A percentile compares a stretch with the other conserved stretches of the same genome.
These are phyloP conservation scores for Fusarium tupiense DNA, from an alignment of 2,329 filamentous ascomycete species.

Conservation along the genomic window DNA sequence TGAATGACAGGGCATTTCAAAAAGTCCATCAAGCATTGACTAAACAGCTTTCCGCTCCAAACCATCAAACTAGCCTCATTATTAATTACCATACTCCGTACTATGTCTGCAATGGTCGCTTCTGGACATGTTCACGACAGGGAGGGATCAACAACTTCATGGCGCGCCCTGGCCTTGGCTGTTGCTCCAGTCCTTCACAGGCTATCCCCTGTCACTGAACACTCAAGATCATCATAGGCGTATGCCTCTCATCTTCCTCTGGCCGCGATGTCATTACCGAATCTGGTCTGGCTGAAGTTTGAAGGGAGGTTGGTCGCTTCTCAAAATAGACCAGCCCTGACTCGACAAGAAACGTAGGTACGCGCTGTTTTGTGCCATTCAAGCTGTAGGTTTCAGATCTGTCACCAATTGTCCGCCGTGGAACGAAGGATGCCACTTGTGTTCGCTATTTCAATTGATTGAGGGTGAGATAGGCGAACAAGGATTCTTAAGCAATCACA, in stretches of 20 bases:
- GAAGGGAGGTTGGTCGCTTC: not conserved
- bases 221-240: not conserved
- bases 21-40: slow-evolving; percentile 29
- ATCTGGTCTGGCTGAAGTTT: not conserved
- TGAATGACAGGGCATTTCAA: slow-evolving; percentile 22
- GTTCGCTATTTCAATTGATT: not conserved
- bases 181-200: not conserved
- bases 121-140: not conserved
- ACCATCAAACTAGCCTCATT: slow-evolving; percentile 17
- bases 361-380: not conserved
- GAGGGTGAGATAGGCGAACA: slow-evolving; percentile 3
- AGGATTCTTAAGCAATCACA: not conserved
- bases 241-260: not conserved
- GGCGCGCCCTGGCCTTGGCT: not conserved
- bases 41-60: not conserved
- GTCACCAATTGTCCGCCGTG: not conserved
- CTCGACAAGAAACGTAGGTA: not conserved
- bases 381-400: not conserved
- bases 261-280: slow-evolving; percentile 1
- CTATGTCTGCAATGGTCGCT: not conserved
- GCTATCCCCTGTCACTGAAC: not conserved
- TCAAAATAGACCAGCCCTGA: slow-evolving; percentile 2
- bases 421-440: not conserved
- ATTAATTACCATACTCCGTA: not conserved
- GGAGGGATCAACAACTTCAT: not conserved